Evolutionary conservation across 441 rosid genomes (phyloP).

Genomic region (Populus hybrid): DNA sequence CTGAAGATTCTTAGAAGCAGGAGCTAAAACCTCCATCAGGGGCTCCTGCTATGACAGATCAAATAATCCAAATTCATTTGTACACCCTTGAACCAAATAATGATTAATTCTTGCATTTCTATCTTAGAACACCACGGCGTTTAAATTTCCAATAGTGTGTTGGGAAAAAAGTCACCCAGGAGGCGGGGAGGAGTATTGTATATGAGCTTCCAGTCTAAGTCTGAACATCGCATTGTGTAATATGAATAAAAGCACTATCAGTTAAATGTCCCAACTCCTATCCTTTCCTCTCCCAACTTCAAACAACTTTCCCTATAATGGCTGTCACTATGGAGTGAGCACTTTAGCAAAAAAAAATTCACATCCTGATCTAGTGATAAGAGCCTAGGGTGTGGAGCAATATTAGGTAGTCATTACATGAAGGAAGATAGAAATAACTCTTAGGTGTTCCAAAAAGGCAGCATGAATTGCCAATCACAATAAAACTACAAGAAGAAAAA

Average conservation of each 20-base stretch:
- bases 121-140: not conserved
- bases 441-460: not conserved
- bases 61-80: conserved; percentile 2
- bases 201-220: not conserved
- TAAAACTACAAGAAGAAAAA: no score
- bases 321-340: no score
- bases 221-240: no score
- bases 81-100: not conserved
- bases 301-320: no score
- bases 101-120: not conserved
- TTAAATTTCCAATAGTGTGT: not conserved
- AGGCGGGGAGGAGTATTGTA: not conserved
- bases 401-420: not conserved
- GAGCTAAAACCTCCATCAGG: conserved; percentile 91
- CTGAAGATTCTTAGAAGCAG: conserved; percentile 82
- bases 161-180: not conserved
- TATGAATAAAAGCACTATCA: no score
- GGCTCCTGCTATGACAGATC: conserved; percentile 67
- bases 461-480: not conserved
- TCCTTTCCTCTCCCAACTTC: no score
- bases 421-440: not conserved
- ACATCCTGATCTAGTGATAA: not conserved
- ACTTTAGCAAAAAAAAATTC: no score
- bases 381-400: not conserved
- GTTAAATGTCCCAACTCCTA: no score